These are phyloP conservation scores for Epichloe uncinata DNA, from an alignment of 2,329 filamentous ascomycete species.

Conservation along the genomic window DNA sequence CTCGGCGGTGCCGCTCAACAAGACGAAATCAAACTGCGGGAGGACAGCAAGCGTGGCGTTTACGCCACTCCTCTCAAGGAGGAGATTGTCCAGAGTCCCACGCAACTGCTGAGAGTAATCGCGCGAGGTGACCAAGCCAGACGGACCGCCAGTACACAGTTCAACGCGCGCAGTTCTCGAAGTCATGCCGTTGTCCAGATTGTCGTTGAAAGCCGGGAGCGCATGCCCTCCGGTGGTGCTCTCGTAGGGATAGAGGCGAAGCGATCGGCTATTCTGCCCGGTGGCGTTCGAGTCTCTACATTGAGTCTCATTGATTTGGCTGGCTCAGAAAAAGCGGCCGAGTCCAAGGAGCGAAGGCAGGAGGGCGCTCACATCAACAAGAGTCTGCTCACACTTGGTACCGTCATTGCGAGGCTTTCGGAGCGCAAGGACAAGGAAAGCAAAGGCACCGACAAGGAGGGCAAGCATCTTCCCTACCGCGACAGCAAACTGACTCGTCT, in stretches of 20 bases:
- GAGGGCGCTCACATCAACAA: slow-evolving; percentile 99
- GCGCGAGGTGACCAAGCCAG: slow-evolving; percentile 85
- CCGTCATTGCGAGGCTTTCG: slow-evolving; percentile 86
- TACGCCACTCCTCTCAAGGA: slow-evolving; percentile 95
- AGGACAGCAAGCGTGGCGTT: slow-evolving; percentile 91
- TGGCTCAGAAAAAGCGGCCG: slow-evolving; percentile 89
- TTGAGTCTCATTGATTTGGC: slow-evolving; percentile 92
- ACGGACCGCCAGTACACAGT: slow-evolving; percentile 87
- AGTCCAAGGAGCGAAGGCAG: slow-evolving; percentile 83
- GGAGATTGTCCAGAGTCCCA: slow-evolving; percentile 96
- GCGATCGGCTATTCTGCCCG: slow-evolving; percentile 58
- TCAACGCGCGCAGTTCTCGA: slow-evolving; percentile 90
- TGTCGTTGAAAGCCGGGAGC: slow-evolving; percentile 90
- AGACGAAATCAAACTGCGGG: slow-evolving; percentile 93
- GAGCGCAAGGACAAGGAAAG: slow-evolving; percentile 73
- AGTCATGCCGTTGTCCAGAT: slow-evolving; percentile 98
- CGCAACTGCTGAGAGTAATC: slow-evolving; percentile 87
- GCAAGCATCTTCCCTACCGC: slow-evolving; percentile 87
- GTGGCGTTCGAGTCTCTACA: slow-evolving; percentile 89
- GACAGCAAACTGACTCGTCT: slow-evolving; percentile 95
- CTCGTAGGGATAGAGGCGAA: slow-evolving; percentile 33
- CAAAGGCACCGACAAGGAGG: slow-evolving; percentile 63
- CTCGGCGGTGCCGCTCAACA: slow-evolving; percentile 43
- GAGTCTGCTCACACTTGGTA: slow-evolving; percentile 85
- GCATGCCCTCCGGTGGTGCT: slow-evolving; percentile 45